Base-by-base conservation (phyloP, 225 moss, liverwort and hornwort species). In the Ulota crispa region DNA sequence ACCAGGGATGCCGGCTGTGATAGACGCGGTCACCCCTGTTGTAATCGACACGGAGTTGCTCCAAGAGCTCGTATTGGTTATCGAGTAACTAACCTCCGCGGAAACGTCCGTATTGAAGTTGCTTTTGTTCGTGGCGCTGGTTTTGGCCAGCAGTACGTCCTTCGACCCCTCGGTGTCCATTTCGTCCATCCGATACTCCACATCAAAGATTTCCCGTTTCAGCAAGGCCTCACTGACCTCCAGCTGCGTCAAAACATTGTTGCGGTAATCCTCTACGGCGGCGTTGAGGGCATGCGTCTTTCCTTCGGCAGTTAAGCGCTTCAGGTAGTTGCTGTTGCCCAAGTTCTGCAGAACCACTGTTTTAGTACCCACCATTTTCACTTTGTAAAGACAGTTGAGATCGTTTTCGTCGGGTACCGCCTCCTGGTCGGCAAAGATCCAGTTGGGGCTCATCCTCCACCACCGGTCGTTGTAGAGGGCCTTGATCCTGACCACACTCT, bases 391-490 rank as follows among this genome's bases (percentile, higher is more conserved):
- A 36, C 67, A 67, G 23, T 67, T n/a, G 2, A 0, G 10, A 1
- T 39, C 5, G 67, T 6, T 0, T 3, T 23, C 3, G 1, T 1
- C 4, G 11, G 67, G 67, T 7, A 1, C 1, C 1, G 1, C 1
- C 9, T 1, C 9, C 20, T 67, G 23, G 23, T 67, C 67, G 21
- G 67, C 67, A 10, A 11, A 67, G 67, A 67, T 39, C 67, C 39
- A 37, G 39, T 39, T 67, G 9, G 67, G 23, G 39, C 67, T 67
- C 37, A 3, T 9, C 10, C 67, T 36, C 67, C 67, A 67, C 30
- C 15, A 39, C 5, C 12, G 1, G 2, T 67, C 4, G 39, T 67
- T 67, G n/a, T 39, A 23, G 11, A 67, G 23, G 67, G 11, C 10
- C n/a, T 23, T 67, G 23, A 67, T 30, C 67, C 55, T 18, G 53